Evolutionary conservation across 2,329 filamentous ascomycete genomes (phyloP), one percentile per base, ranked within the genome.

Genomic region (Monosporascus sp.): DNA sequence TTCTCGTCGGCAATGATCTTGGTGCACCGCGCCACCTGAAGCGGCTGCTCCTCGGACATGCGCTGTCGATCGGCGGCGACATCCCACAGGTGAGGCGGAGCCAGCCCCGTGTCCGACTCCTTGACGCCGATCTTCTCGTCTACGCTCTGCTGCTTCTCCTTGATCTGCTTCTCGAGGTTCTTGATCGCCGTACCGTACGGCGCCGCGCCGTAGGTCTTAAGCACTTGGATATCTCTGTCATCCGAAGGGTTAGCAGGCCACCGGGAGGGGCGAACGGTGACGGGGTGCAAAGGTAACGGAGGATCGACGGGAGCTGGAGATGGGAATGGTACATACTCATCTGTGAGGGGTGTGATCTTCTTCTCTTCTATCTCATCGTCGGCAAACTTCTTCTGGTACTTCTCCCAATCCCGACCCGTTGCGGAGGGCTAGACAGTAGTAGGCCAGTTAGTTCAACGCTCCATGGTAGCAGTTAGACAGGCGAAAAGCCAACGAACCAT

Each of bases 1-100:
- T 94, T 93, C 70, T 96, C 92, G 68, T 97, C 93, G 56, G 91
- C 86, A 63, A 99, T 99, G 72, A 99, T 99, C 81, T 99, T 99
- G 55, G 94, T 99, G 81, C 94, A 99, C 68, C 94, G 83, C 60
- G 94, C 94, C 59, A 99, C 94, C 75, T 99, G 94, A 64, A 97
- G 82, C 44, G 94, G 94, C 68, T 99, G 94, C 75, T 99, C 94
- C 75, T 99, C 94, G 59, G 87, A 86, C 94, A 99, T 99, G 68
- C 94, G 90, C 82, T 97, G 94, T 65, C 93, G 87, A 72, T 99
- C 94, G 71, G 94, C 94, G 63, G 93, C 92, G 63, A 97, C 87
- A 77, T 99, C 94, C 94, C 94, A 99, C 65, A 99, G 84, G 80
- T 99, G 94, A 71, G 94, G 95, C 70, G 94, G 94, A 67, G 94